Percentiles rank a stretch among this genome's conserved stretches.
These are phyloP conservation scores for Colletotrichum sp. DNA, from an alignment of 2,329 filamentous ascomycete species.

Conservation along the genomic window DNA sequence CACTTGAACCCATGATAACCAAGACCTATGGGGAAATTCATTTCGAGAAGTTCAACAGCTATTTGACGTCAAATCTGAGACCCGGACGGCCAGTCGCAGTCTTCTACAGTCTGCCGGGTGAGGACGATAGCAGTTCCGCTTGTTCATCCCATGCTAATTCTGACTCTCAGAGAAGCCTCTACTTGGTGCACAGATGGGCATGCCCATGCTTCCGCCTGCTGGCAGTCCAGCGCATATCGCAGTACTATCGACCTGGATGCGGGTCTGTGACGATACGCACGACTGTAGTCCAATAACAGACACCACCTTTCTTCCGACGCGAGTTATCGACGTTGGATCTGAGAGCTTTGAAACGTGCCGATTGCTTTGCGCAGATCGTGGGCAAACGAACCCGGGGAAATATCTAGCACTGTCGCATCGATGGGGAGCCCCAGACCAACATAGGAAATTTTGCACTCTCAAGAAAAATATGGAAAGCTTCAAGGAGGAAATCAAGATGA, in stretches of 20 bases:
- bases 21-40: neutral
- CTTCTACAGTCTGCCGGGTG: neutral
- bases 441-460: neutral
- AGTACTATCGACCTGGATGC: neutral
- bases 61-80: neutral
- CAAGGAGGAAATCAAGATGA: neutral
- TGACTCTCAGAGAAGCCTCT: neutral
- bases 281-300: neutral
- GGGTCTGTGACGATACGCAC: neutral
- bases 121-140: neutral
- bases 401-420: neutral
- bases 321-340: neutral
- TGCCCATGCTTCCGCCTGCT: neutral
- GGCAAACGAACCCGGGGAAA: neutral
- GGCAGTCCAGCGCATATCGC: neutral
- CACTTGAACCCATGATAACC: neutral
- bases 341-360: neutral
- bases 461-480: neutral
- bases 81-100: neutral
- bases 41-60: neutral
- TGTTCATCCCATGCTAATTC: fast-evolving
- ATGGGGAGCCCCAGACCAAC: neutral
- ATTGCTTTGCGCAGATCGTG: neutral
- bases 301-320: neutral
- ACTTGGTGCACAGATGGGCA: neutral